Conservation (phyloP, 2,329 filamentous ascomycete species). For the Apiospora kogelbergensis region DNA sequence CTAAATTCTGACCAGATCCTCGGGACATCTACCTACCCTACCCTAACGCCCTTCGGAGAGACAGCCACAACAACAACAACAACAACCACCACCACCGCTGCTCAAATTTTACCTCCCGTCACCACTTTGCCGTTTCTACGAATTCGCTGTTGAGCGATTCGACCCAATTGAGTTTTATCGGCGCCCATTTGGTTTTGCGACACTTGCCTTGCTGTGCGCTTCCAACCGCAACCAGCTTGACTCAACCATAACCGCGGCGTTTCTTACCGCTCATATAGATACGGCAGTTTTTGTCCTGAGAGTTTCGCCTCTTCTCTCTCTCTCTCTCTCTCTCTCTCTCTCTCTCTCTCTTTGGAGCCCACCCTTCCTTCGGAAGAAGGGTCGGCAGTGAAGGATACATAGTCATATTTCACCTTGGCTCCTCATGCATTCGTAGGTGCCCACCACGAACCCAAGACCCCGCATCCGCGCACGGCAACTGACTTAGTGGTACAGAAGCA, state of each 20-base stretch:
- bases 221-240: constrained; percentile 12
- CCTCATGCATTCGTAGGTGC: constrained; percentile 36
- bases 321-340: not conserved
- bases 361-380: constrained; percentile 42
- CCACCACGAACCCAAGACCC: not conserved
- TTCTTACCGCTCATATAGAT: constrained; percentile 17
- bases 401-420: constrained; percentile 27
- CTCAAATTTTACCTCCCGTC: not conserved
- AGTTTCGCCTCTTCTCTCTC: constrained; percentile 12
- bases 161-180: not conserved
- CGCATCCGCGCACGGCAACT: constrained; percentile 3
- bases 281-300: constrained; percentile 16
- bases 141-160: not conserved
- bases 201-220: not conserved
- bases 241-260: constrained; percentile 14
- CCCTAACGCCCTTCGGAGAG: not conserved
- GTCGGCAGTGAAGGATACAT: constrained; percentile 45
- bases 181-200: not conserved
- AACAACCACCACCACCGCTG: not conserved
- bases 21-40: not conserved
- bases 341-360: constrained; percentile 14
- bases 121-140: not conserved
- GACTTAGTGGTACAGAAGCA: not conserved
- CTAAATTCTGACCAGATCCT: not conserved
- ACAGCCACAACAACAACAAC: not conserved